Percentiles rank a stretch among this genome's conserved stretches.
Conservation (phyloP, 768 basidiomycete genomes). For the Amanita polypyramis region DNA sequence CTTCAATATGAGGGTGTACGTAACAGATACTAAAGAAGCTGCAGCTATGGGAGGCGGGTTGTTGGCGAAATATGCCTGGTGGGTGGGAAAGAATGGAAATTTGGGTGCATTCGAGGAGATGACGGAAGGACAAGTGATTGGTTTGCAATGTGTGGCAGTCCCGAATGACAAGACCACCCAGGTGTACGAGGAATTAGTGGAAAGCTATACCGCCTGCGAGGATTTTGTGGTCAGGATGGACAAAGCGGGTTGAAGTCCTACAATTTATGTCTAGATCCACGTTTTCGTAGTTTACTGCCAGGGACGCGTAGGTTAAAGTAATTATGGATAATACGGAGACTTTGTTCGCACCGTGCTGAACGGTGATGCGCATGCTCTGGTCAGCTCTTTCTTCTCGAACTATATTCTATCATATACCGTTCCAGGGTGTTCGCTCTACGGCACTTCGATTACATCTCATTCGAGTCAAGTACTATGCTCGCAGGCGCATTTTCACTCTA, state of each 20-base stretch:
- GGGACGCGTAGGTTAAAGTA: neutral
- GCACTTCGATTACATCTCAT: neutral
- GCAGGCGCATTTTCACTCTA: neutral
- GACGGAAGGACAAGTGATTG: constrained; percentile 38
- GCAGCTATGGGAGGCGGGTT: constrained; percentile 65
- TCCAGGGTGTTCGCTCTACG: neutral
- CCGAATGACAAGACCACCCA: constrained; percentile 33
- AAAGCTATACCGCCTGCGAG: constrained; percentile 47
- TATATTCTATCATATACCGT: neutral
- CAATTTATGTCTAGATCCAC: neutral
- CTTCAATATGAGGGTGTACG: constrained; percentile 67
- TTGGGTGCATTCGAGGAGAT: constrained; percentile 55
- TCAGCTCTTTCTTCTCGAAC: neutral
- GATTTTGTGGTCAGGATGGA: constrained; percentile 28
- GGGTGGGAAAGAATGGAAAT: constrained; percentile 34
- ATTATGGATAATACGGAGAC: neutral
- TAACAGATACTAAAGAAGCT: constrained; percentile 57
- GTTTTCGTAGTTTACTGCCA: neutral
- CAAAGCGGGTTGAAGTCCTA: neutral
- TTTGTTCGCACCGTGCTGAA: neutral
- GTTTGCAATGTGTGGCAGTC: constrained; percentile 52
- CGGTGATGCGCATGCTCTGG: neutral
- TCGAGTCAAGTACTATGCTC: neutral
- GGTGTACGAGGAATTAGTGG: constrained; percentile 46
- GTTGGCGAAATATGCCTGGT: constrained; percentile 64